Base-by-base conservation (phyloP, 108 stramenopile species). In the Schizochytrium sp. region DNA sequence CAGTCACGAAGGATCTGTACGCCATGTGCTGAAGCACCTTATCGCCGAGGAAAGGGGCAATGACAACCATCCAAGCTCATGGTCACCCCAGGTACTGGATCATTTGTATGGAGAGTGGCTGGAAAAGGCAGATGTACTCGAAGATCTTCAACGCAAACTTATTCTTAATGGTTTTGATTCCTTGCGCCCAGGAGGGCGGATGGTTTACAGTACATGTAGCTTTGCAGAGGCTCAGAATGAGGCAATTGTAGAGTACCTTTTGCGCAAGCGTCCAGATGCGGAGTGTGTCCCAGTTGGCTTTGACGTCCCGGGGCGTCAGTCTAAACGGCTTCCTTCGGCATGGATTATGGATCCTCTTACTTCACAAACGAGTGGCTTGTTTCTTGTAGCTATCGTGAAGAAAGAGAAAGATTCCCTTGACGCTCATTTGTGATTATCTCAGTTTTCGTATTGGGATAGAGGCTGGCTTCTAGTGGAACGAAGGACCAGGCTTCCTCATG, bases 1-100 rank as follows among this genome's bases (percentile, higher is more conserved):
- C 76, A 83, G 76, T 83, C 76, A 83, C 2, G 76, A 83, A 28
- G 76, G 76, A n/a, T 83, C 76, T 47, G 50, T 83, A 10, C 47
- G 53, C 10, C 76, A 83, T 2, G 40, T 83, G 5, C 76, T 83
- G 50, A 83, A 83, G 28, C 76, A 83, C 47, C 28, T 83, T 7
- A 44, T 69, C 64, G 15, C 19, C 50, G 45, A 83, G 50, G 76
- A 40, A 83, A 40, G 76, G 50, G 8, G 50, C 50, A n/a, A 60
- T 60, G 59, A n/a, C 59, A n/a, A 60, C 59, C 59, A 60, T 50
- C 5, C 64, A 44, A 44, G 64, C 0, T 38, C 15, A 38, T 83
- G 76, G 76, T 83, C 76, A 38, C 17, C 76, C 17, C 28, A 56
- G 5, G 50, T 38, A 42, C 76, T 83, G 8, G 3, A 83, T 13